These are phyloP conservation scores for Biscogniauxia mediterranea DNA, from an alignment of 2,329 filamentous ascomycete species.

Conservation along the genomic window DNA sequence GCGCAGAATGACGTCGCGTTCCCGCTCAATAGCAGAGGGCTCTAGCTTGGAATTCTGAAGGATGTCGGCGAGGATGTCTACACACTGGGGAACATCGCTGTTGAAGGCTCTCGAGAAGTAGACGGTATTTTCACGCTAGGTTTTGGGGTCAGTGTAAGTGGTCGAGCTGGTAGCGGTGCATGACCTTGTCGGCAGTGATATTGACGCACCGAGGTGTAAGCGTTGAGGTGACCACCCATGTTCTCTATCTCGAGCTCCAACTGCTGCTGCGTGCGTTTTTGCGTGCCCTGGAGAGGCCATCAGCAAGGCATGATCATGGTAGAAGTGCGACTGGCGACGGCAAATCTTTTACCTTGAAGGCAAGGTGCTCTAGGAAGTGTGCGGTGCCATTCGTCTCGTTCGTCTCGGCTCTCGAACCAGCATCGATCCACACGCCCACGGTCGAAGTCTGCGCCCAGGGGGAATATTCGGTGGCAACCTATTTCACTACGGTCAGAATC, in stretches of 20 bases:
- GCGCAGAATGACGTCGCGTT: conserved; percentile 96
- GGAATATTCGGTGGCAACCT: conserved; percentile 98
- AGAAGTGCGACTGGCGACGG: conserved; percentile 8
- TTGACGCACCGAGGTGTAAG: conserved; percentile 90
- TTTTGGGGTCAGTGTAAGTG: conserved; percentile 10
- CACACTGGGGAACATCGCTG: conserved; percentile 90
- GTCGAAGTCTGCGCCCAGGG: conserved; percentile 98
- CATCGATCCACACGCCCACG: conserved; percentile 98
- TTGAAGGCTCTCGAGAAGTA: conserved; percentile 99
- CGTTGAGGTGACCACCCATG: conserved; percentile 98
- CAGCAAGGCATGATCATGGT: conserved; percentile 13
- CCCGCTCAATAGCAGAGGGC: conserved; percentile 85
- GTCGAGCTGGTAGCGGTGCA: not conserved
- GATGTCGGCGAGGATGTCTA: conserved; percentile 98
- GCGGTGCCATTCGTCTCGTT: conserved; percentile 98
- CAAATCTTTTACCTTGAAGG: conserved; percentile 79
- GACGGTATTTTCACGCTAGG: conserved; percentile 94
- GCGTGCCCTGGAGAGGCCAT: conserved; percentile 66
- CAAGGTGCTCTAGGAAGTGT: conserved; percentile 99
- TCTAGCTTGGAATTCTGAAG: conserved; percentile 99
- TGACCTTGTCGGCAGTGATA: conserved; percentile 1
- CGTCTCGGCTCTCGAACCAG: conserved; percentile 96
- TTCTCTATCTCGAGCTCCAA: conserved; percentile 99
- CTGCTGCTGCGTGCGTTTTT: conserved; percentile 93
- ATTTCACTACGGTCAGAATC: conserved; percentile 24